Conservation (phyloP, 140 eudicot species). For the Oenanthe javanica region DNA sequence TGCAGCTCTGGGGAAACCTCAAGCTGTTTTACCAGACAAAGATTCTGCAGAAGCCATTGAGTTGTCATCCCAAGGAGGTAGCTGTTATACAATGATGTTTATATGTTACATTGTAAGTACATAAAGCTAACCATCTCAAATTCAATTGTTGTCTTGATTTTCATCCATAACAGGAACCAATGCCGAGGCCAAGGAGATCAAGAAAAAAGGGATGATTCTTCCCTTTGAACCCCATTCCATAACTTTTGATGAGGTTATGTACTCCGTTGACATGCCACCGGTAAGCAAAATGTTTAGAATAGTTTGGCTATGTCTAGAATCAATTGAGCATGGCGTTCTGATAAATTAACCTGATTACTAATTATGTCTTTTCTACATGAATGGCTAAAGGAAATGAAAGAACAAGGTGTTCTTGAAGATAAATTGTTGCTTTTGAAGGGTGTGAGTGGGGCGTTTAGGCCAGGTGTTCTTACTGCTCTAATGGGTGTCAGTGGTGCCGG, state of each 20-base stretch:
- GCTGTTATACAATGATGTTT: background rate
- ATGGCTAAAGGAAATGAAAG: constrained; percentile 49
- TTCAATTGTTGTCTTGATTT: constrained; percentile 10
- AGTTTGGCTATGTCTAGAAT: background rate
- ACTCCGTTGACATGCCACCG: constrained; percentile 84
- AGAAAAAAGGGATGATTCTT: constrained; percentile 82
- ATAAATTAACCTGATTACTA: background rate
- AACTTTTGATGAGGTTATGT: constrained; percentile 62
- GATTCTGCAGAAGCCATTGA: constrained; percentile 21
- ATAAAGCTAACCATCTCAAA: background rate
- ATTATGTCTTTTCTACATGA: background rate
- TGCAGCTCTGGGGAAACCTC: constrained; percentile 67
- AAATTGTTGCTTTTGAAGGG: constrained; percentile 46
- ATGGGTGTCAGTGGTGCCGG: constrained; percentile 74
- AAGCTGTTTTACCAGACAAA: constrained; percentile 35
- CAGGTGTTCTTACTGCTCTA: constrained; percentile 54
- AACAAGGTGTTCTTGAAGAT: constrained; percentile 44
- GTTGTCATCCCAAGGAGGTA: constrained; percentile 18
- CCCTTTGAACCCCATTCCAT: constrained; percentile 81
- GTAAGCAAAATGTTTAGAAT: constrained; percentile 21
- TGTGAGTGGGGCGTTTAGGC: constrained; percentile 54
- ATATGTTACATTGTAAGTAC: background rate
- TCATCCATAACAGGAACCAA: constrained; percentile 15
- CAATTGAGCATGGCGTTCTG: background rate
- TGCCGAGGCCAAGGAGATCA: constrained; percentile 24